Conservation (phyloP, 495 filamentous ascomycete species). For the Penicillium arizonense region DNA sequence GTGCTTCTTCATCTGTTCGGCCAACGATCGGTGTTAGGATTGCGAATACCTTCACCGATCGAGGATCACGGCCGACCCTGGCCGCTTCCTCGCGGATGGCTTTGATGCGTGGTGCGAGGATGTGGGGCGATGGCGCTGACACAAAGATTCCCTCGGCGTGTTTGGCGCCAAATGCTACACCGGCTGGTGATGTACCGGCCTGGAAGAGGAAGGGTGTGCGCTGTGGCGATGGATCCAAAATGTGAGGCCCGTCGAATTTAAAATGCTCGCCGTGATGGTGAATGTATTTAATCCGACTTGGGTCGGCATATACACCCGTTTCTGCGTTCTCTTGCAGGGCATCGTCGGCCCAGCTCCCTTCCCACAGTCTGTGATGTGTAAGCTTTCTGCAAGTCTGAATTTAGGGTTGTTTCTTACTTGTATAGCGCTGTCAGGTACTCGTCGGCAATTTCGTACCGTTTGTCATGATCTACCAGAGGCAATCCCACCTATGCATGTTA, state of each 20-base stretch:
- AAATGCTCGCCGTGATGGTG: constrained; percentile 51
- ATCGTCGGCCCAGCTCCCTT: constrained; percentile 51
- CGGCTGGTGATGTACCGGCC: constrained; percentile 44
- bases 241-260: constrained; percentile 41
- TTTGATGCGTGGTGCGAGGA: constrained; percentile 7
- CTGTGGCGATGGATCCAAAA: constrained; percentile 51
- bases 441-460: constrained; percentile 51
- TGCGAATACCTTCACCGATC: constrained; percentile 39
- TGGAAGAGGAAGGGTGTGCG: constrained; percentile 57
- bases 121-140: constrained; percentile 28
- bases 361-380: constrained; percentile 37
- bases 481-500: constrained; percentile 7
- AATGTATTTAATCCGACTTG: constrained; percentile 46
- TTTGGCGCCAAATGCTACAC: constrained; percentile 48
- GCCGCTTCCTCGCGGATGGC: constrained; percentile 11
- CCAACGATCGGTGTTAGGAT: constrained; percentile 38
- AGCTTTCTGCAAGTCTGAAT: background rate
- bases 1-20: constrained; percentile 40
- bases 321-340: constrained; percentile 38
- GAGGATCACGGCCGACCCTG: constrained; percentile 30
- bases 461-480: constrained; percentile 38
- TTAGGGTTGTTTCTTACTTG: constrained; percentile 14
- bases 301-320: constrained; percentile 44
- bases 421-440: constrained; percentile 51
- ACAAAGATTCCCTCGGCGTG: constrained; percentile 59